Conservation (phyloP, 768 basidiomycete species). For the Podaxis sp. region DNA sequence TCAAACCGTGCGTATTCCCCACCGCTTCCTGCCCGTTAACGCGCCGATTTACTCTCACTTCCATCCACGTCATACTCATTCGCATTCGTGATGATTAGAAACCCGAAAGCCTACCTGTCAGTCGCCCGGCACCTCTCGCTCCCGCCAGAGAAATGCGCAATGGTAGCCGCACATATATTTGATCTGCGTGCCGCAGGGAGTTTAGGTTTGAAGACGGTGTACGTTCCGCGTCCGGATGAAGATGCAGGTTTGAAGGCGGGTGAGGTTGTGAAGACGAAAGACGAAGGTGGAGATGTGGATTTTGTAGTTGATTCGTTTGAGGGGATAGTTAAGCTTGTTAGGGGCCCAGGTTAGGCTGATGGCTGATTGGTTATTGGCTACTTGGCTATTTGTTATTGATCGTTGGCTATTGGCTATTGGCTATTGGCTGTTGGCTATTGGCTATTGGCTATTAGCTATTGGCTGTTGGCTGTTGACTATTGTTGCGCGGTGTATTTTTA, state of each 20-base stretch:
- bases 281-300: conserved; percentile 60
- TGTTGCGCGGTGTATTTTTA: no score
- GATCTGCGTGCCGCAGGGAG: conserved; percentile 56
- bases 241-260: conserved; percentile 26
- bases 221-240: conserved; percentile 52
- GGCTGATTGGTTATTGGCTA: background rate
- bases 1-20: conserved; percentile 55
- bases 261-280: conserved; percentile 38
- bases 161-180: conserved; percentile 65
- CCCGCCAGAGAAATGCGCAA: conserved; percentile 49
- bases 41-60: background rate
- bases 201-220: conserved; percentile 58
- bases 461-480: no score
- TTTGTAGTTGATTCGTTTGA: conserved; percentile 49
- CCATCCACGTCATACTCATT: background rate
- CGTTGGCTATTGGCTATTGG: no score
- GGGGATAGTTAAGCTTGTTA: conserved; percentile 13
- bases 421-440: no score
- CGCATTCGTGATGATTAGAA: conserved; percentile 29
- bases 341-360: background rate
- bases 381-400: no score
- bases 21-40: background rate
- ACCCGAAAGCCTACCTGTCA: conserved; percentile 50
- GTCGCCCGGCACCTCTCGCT: conserved; percentile 50
- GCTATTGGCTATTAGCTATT: no score